phyloP scores from a whole-genome alignment of 2,329 filamentous ascomycete species.

The Corynespora cassiicola region DNA sequence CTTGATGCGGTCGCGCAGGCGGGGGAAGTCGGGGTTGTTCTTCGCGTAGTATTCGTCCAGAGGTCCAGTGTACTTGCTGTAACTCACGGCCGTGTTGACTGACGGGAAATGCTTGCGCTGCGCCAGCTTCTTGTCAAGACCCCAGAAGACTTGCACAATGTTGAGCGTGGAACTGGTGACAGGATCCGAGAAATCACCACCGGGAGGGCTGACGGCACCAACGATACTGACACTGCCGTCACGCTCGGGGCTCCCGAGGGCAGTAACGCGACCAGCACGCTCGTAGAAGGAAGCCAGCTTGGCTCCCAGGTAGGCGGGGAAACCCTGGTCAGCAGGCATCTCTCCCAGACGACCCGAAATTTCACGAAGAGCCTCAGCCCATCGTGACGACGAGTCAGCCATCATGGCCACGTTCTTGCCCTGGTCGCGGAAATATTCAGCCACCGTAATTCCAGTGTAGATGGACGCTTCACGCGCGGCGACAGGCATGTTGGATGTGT shows the following conservation, averaged over 20 bases:
- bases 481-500: slow-evolving; percentile 99
- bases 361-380: slow-evolving; percentile 98
- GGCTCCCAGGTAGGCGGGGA: slow-evolving; percentile 94
- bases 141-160: slow-evolving; percentile 99
- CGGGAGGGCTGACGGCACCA: slow-evolving; percentile 93
- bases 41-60: slow-evolving; percentile 95
- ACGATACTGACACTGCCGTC: slow-evolving; percentile 96
- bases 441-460: slow-evolving; percentile 93
- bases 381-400: slow-evolving; percentile 97
- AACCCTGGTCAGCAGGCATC: slow-evolving; percentile 99
- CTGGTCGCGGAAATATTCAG: slow-evolving; percentile 97
- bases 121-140: slow-evolving; percentile 98
- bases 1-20: slow-evolving; percentile 89
- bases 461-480: slow-evolving; percentile 98
- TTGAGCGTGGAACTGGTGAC: slow-evolving; percentile 91
- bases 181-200: slow-evolving; percentile 98
- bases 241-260: slow-evolving; percentile 87
- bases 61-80: slow-evolving; percentile 92
- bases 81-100: slow-evolving; percentile 92
- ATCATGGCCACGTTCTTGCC: slow-evolving; percentile 99
- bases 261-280: slow-evolving; percentile 85
- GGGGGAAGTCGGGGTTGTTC: slow-evolving; percentile 91
- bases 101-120: slow-evolving; percentile 99
- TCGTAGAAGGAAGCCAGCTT: slow-evolving; percentile 99
- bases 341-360: slow-evolving; percentile 98